Conservation (phyloP, 495 filamentous ascomycete genomes). For the Daldinia grandis region DNA sequence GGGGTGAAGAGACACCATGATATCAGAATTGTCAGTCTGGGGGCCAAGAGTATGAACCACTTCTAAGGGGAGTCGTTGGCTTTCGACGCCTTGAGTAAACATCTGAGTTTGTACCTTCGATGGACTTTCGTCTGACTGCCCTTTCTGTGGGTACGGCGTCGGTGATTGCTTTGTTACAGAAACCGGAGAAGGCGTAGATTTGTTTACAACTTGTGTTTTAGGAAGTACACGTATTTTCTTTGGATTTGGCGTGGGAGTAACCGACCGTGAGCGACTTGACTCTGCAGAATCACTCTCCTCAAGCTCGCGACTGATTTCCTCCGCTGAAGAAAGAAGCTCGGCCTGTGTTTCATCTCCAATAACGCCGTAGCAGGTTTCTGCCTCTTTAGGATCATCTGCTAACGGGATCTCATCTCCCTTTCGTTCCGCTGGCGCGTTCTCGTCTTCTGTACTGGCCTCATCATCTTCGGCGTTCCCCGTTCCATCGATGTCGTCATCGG, state of each 20-base stretch:
- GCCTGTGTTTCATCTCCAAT: conserved; percentile 49
- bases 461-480: conserved; percentile 38
- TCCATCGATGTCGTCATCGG: conserved; percentile 50
- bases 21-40: conserved; percentile 56
- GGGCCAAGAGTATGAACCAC: conserved; percentile 54
- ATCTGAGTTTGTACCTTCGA: conserved; percentile 42
- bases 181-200: conserved; percentile 5
- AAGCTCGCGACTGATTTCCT: conserved; percentile 17
- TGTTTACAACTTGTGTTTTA: conserved; percentile 7
- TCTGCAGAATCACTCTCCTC: conserved; percentile 13
- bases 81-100: conserved; percentile 56
- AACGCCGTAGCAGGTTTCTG: conserved; percentile 48
- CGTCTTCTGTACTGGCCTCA: conserved; percentile 7
- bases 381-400: conserved; percentile 17
- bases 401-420: neutral
- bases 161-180: conserved; percentile 15
- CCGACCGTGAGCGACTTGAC: conserved; percentile 15
- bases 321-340: conserved; percentile 10
- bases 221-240: conserved; percentile 3
- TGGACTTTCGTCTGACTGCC: conserved; percentile 20
- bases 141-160: conserved; percentile 16
- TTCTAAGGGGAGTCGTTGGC: conserved; percentile 59
- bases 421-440: neutral
- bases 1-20: conserved; percentile 55
- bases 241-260: conserved; percentile 29